A percentile compares a stretch with the other conserved stretches of the same genome.
These are phyloP conservation scores for Camellia oleifera DNA, from an alignment of 179 eudicot genomes.

Conservation along the genomic window DNA sequence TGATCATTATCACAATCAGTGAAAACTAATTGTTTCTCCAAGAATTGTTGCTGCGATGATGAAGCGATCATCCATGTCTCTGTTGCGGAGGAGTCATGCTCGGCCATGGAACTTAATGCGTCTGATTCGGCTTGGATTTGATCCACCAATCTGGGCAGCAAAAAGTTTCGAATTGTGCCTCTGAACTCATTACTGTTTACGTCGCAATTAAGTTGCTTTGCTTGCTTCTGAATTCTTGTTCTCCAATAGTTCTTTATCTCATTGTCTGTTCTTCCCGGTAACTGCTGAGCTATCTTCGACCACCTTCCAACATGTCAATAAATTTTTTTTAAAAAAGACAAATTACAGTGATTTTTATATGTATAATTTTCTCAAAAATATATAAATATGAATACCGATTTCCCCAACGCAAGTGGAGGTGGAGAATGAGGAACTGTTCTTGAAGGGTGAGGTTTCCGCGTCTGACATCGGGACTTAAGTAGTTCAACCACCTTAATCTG, in stretches of 20 bases:
- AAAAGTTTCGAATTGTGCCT: constrained; percentile 63
- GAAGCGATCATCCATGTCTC: too few species aligned
- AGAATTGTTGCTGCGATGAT: too few species aligned
- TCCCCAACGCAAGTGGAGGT: constrained; percentile 66
- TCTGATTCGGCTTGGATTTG: constrained; percentile 41
- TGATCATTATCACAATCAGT: too few species aligned
- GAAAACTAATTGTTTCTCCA: too few species aligned
- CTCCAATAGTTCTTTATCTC: constrained; percentile 87
- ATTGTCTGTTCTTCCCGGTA: constrained; percentile 81
- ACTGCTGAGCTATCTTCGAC: constrained; percentile 76
- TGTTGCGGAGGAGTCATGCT: too few species aligned
- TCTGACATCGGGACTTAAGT: constrained; percentile 48
- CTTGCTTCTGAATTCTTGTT: constrained; percentile 75
- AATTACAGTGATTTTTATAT: too few species aligned
- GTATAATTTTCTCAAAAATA: too few species aligned
- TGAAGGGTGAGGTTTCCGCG: constrained; percentile 63
- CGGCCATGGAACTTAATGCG: too few species aligned
- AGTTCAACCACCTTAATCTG: constrained; percentile 46
- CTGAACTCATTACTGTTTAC: constrained; percentile 77
- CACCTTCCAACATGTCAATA: constrained; percentile 34
- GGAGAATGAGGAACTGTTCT: constrained; percentile 57
- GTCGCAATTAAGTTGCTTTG: constrained; percentile 77
- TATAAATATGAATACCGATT: constrained; percentile 31
- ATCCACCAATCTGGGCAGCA: constrained; percentile 80
- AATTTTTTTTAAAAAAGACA: too few species aligned